Conservation (phyloP, 2,329 filamentous ascomycete species). For the Phialocephala sp. region DNA sequence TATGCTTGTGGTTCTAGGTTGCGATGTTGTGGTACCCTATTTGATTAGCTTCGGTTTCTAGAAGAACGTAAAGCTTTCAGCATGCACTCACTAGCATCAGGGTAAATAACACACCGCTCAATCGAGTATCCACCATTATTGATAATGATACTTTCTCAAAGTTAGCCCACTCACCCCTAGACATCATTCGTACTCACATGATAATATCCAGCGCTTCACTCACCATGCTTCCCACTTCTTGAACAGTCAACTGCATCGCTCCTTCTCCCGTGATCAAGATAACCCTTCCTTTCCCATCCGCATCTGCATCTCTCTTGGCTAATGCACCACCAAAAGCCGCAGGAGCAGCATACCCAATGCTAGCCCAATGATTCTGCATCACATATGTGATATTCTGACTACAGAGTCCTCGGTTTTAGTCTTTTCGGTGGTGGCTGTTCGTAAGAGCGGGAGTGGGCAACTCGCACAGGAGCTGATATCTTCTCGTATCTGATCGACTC, state of each 20-base stretch:
- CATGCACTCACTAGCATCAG: slow-evolving; percentile 58
- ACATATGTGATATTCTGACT: slow-evolving; percentile 54
- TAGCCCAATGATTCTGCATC: slow-evolving; percentile 61
- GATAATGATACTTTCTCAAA: slow-evolving; percentile 55
- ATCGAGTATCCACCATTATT: slow-evolving; percentile 67
- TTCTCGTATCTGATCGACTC: slow-evolving; percentile 17
- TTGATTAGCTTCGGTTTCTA: slow-evolving; percentile 51
- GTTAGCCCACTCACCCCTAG: slow-evolving; percentile 34
- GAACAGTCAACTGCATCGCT: slow-evolving; percentile 69
- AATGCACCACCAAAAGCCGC: slow-evolving; percentile 61
- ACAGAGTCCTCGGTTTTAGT: slow-evolving; percentile 27
- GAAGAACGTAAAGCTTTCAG: slow-evolving; percentile 54
- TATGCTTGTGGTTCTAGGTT: slow-evolving; percentile 38
- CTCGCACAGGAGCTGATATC: slow-evolving; percentile 61
- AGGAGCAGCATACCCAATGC: slow-evolving; percentile 65
- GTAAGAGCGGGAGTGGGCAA: slow-evolving; percentile 54
- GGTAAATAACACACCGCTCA: slow-evolving; percentile 61
- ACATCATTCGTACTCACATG: not conserved
- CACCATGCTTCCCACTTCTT: slow-evolving; percentile 70
- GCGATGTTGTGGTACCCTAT: slow-evolving; percentile 54
- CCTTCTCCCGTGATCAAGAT: slow-evolving; percentile 67
- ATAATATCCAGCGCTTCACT: slow-evolving; percentile 48
- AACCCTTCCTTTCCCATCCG: slow-evolving; percentile 48
- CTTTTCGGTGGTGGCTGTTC: slow-evolving; percentile 32
- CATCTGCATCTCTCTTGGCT: slow-evolving; percentile 54